Conservation (phyloP, 257 asterid species). For the Ajuga chamaepitys region DNA sequence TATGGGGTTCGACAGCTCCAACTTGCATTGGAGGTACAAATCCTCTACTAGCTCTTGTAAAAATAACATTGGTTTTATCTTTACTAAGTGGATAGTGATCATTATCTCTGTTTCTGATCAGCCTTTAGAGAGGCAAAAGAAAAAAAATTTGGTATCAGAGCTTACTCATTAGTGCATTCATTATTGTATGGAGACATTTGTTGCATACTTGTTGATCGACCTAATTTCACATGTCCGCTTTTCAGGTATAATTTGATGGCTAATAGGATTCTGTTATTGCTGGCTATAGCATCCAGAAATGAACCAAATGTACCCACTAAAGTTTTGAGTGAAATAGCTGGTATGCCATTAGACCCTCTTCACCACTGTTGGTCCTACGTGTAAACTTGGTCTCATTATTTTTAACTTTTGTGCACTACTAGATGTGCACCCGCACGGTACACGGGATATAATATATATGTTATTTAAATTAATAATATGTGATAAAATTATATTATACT, state of each 20-base stretch:
- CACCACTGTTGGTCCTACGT: not conserved
- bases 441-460: too few species aligned
- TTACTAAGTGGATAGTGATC: not conserved
- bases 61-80: slow-evolving; percentile 4
- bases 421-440: too few species aligned
- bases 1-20: slow-evolving; percentile 73
- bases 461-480: too few species aligned
- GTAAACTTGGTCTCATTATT: not conserved
- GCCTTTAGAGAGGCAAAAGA: slow-evolving; percentile 3
- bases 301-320: slow-evolving; percentile 59
- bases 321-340: slow-evolving; percentile 75
- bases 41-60: not conserved
- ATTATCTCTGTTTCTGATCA: not conserved
- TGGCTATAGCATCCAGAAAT: slow-evolving; percentile 83
- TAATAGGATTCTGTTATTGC: slow-evolving; percentile 83
- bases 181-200: slow-evolving; percentile 2
- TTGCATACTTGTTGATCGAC: slow-evolving; percentile 10
- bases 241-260: slow-evolving; percentile 98
- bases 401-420: not conserved
- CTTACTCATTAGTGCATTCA: slow-evolving; percentile 7
- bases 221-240: slow-evolving; percentile 12
- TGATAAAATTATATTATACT: too few species aligned
- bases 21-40: slow-evolving; percentile 91
- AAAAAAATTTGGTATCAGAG: not conserved
- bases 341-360: slow-evolving; percentile 34